Evolutionary conservation across 441 rosid genomes (phyloP).

Genomic region (Populus hybrid): DNA sequence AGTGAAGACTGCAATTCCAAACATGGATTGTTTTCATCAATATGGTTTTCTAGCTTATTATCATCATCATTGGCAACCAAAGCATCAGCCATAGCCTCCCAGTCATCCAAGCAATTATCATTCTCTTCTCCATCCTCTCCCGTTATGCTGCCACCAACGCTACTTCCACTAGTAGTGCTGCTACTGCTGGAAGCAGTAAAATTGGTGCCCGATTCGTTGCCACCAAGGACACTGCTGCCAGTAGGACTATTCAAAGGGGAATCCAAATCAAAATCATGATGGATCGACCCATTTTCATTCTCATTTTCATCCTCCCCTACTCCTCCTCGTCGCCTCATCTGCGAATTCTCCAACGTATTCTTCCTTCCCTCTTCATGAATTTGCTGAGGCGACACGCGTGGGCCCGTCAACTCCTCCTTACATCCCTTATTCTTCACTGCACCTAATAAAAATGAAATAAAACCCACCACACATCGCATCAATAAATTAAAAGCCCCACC

Average conservation of each 20-base stretch:
- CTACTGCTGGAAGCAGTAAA: constrained; percentile 43
- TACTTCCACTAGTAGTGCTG: constrained; percentile 55
- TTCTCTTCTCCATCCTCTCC: constrained; percentile 73
- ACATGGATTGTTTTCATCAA: constrained; percentile 30
- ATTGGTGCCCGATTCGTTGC: constrained; percentile 46
- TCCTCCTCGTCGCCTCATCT: constrained; percentile 26
- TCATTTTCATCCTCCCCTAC: constrained; percentile 15
- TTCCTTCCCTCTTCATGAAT: constrained; percentile 30
- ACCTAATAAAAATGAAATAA: constrained; percentile 29
- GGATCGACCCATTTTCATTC: constrained; percentile 32
- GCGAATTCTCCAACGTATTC: constrained; percentile 38
- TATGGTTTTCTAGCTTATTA: constrained; percentile 34
- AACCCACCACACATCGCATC: constrained; percentile 9
- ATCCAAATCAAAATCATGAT: constrained; percentile 58
- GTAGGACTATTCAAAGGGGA: constrained; percentile 65
- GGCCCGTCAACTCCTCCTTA: constrained; percentile 37
- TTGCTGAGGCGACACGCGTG: neutral
- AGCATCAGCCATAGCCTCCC: constrained; percentile 99
- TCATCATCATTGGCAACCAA: constrained; percentile 58
- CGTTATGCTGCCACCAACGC: constrained; percentile 72
- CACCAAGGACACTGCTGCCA: constrained; percentile 35
- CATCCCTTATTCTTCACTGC: constrained; percentile 49
- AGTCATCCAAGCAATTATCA: constrained; percentile 79
- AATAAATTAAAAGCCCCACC: neutral
- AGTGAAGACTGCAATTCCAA: constrained; percentile 20